Conservation (phyloP, 345 rosid species). For the Laguncularia racemosa region DNA sequence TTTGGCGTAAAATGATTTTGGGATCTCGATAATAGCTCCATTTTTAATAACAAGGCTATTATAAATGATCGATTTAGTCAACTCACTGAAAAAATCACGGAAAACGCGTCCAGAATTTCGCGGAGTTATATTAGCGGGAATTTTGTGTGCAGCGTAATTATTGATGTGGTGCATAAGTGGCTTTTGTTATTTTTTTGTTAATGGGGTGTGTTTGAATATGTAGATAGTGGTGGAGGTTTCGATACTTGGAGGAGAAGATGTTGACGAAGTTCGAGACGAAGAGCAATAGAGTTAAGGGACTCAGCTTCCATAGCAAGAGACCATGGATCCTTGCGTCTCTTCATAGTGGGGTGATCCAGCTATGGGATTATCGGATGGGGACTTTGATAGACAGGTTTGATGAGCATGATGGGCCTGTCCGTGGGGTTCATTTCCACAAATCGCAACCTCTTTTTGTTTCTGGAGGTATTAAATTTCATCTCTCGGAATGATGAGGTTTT, state of each 20-base stretch:
- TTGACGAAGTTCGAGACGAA: constrained; percentile 97
- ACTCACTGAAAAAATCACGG: too few relatives aligned
- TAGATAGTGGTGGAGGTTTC: constrained; percentile 18
- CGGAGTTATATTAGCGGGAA: too few relatives aligned
- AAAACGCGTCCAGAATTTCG: too few relatives aligned
- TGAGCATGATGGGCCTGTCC: constrained; percentile 98
- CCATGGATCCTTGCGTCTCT: constrained; percentile 99
- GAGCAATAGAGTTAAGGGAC: constrained; percentile 96
- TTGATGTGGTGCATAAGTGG: too few relatives aligned
- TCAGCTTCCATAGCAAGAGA: constrained; percentile 88
- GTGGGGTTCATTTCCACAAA: constrained; percentile 92
- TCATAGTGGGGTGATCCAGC: constrained; percentile 98
- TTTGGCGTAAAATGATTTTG: too few relatives aligned
- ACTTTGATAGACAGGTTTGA: constrained; percentile 90
- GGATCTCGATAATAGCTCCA: too few relatives aligned
- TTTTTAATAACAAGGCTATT: too few relatives aligned
- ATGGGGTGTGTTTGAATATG: neutral
- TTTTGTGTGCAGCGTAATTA: too few relatives aligned
- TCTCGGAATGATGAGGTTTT: neutral
- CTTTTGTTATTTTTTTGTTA: neutral
- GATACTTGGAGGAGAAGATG: constrained; percentile 34
- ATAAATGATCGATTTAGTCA: too few relatives aligned
- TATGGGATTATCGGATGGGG: constrained; percentile 99
- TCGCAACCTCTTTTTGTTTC: constrained; percentile 94
- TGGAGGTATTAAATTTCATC: constrained; percentile 44